A percentile compares a stretch with the other conserved stretches of the same genome.
Conservation (phyloP, 441 rosid genomes). For the Pelargonium citronellum region DNA sequence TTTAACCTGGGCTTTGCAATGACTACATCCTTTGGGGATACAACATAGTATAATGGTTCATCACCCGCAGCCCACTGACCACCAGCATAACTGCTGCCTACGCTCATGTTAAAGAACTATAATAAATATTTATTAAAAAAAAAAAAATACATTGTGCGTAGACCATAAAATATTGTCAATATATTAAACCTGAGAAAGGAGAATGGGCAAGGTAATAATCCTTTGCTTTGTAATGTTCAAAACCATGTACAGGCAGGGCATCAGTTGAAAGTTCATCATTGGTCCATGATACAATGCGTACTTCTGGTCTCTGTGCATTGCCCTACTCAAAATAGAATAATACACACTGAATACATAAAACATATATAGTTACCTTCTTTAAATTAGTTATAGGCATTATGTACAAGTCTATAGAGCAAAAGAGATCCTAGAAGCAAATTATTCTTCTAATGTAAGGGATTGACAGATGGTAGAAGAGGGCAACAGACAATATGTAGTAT, state of each 20-base stretch:
- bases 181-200: conserved; percentile 79
- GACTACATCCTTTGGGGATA: conserved; percentile 95
- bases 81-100: conserved; percentile 98
- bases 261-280: conserved; percentile 95
- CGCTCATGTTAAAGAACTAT: conserved; percentile 23
- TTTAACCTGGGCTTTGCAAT: conserved; percentile 95
- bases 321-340: conserved; percentile 48
- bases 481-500: background rate
- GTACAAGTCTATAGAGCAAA: conserved; percentile 5
- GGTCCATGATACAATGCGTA: conserved; percentile 84
- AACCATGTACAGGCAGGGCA: conserved; percentile 93
- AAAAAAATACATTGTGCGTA: conserved; percentile 20
- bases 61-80: conserved; percentile 99
- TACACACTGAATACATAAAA: conserved; percentile 6
- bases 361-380: conserved; percentile 11
- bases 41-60: conserved; percentile 87
- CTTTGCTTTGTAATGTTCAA: conserved; percentile 96
- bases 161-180: conserved; percentile 21
- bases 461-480: background rate
- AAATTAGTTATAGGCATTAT: background rate
- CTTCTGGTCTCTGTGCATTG: conserved; percentile 95
- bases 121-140: conserved; percentile 19
- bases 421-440: conserved; percentile 1
- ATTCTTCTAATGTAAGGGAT: background rate
- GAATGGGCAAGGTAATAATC: conserved; percentile 95